Evolutionary conservation across 805 yeast genomes (phyloP).

Genomic region (Lipomyces oligophaga): DNA sequence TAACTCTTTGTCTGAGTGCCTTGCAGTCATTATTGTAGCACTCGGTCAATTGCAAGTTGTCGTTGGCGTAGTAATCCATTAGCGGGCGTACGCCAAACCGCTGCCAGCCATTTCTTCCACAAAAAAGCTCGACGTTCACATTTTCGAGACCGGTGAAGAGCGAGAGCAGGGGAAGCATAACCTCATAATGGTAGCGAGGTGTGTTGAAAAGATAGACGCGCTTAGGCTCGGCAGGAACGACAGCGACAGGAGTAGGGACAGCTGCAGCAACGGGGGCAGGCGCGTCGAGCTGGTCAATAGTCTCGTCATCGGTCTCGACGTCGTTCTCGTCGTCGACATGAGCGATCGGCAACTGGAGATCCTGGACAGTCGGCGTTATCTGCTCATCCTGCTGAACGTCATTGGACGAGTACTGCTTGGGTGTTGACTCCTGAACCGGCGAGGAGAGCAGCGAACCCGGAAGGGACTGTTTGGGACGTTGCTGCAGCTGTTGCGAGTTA

Average conservation of each 20-base stretch:
- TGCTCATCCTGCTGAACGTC: no score
- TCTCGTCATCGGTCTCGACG: neutral
- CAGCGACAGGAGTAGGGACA: constrained; percentile 4
- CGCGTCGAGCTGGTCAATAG: neutral
- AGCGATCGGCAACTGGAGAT: no score
- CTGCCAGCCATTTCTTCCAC: constrained; percentile 3
- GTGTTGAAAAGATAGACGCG: constrained; percentile 20
- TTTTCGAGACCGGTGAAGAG: constrained; percentile 8
- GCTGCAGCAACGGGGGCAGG: constrained; percentile 1
- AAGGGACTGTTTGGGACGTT: no score
- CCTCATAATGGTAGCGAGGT: constrained; percentile 24
- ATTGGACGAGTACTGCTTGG: no score
- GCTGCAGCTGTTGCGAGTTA: no score
- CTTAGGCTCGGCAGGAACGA: neutral
- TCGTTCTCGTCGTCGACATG: constrained; percentile 1
- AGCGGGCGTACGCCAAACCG: constrained; percentile 23
- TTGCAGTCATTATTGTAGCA: neutral
- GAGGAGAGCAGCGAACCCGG: no score
- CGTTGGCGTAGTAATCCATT: constrained; percentile 11
- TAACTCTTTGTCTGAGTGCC: neutral
- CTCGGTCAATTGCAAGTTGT: constrained; percentile 1
- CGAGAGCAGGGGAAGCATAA: constrained; percentile 22
- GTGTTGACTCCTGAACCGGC: no score
- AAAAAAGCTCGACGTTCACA: constrained; percentile 11
- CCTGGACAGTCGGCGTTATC: no score